phyloP scores from a whole-genome alignment of 352 stramenopile species.

The Pythium pyrilobum region DNA sequence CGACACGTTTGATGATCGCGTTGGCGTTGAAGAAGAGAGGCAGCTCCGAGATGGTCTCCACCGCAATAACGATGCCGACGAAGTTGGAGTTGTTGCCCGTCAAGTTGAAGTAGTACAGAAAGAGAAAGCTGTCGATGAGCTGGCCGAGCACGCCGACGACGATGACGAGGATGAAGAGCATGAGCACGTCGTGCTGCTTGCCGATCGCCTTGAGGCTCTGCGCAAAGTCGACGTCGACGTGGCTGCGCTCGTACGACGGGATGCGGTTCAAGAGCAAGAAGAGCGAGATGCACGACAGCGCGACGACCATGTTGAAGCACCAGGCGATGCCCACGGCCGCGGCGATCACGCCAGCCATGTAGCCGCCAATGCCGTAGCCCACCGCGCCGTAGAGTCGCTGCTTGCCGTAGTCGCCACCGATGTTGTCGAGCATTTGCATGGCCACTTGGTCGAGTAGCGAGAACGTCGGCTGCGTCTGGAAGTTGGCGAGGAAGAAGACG shows the following conservation, averaged over 20 bases:
- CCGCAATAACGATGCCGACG: conserved; percentile 60
- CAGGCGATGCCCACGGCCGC: conserved; percentile 60
- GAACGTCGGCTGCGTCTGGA: conserved; percentile 60
- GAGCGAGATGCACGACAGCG: conserved; percentile 46
- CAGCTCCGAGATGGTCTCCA: conserved; percentile 66
- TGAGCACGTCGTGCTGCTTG: conserved; percentile 50
- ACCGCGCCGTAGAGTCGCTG: conserved; percentile 67
- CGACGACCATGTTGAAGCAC: conserved; percentile 75
- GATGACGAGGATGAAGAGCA: conserved; percentile 62
- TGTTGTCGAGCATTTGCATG: conserved; percentile 52
- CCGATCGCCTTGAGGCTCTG: conserved; percentile 36
- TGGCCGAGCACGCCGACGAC: conserved; percentile 54
- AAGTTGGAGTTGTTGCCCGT: conserved; percentile 52
- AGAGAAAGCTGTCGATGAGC: conserved; percentile 67
- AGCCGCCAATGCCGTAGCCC: conserved; percentile 60
- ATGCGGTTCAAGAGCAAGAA: conserved; percentile 51
- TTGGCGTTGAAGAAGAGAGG: conserved; percentile 76
- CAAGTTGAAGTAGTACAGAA: conserved; percentile 71
- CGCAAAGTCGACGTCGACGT: conserved; percentile 31
- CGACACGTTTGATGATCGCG: conserved; percentile 53
- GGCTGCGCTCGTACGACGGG: conserved; percentile 30
- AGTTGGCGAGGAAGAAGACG: conserved; percentile 70
- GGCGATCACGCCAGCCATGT: conserved; percentile 56
- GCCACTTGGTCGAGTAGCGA: conserved; percentile 64
- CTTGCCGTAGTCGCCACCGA: conserved; percentile 74